Percentiles rank a stretch among this genome's conserved stretches.
phyloP scores from a whole-genome alignment of 257 asterid genomes.

The Jaltomata sinuosa region DNA sequence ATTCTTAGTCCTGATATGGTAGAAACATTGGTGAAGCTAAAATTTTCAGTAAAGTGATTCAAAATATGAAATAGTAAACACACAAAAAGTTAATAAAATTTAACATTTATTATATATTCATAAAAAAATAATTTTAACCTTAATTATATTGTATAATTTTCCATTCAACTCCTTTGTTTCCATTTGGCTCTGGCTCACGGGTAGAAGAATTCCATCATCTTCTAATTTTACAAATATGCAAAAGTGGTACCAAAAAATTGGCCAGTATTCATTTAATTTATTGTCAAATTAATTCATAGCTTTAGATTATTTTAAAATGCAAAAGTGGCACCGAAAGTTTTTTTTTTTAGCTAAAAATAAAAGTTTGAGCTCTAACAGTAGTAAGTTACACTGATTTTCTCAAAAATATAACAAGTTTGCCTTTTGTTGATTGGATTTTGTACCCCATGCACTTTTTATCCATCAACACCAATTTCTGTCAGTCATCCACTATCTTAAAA shows the following conservation, averaged over 20 bases:
- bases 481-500: background rate
- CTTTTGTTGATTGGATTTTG: background rate
- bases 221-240: background rate
- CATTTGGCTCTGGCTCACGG: too few relatives aligned
- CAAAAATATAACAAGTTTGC: background rate
- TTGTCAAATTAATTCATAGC: background rate
- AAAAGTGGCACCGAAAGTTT: background rate
- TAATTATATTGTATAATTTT: background rate
- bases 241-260: background rate
- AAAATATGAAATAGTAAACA: background rate
- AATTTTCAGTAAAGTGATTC: background rate
- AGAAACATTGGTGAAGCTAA: accelerated
- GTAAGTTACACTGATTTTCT: background rate
- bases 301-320: background rate
- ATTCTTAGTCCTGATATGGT: background rate
- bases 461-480: background rate
- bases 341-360: background rate
- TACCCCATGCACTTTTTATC: background rate
- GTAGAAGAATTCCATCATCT: background rate
- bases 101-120: too few relatives aligned
- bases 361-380: background rate
- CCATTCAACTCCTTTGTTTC: background rate
- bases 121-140: too few relatives aligned
- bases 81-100: background rate
- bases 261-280: background rate